These are phyloP conservation scores for Podosphaera fusca DNA, from an alignment of 2,329 filamentous ascomycete genomes.

Conservation along the genomic window DNA sequence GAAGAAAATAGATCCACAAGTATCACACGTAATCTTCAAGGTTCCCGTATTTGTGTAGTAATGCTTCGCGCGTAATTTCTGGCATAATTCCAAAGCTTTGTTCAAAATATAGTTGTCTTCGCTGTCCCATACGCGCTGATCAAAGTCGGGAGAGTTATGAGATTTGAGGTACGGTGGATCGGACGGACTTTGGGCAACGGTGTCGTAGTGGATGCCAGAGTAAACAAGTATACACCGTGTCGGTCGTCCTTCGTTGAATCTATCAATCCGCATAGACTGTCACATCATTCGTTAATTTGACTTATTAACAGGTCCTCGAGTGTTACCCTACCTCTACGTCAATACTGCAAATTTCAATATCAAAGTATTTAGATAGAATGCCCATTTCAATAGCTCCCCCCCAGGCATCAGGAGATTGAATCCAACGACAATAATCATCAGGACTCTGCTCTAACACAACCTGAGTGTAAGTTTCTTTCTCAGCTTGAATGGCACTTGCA, in stretches of 20 bases:
- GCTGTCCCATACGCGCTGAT: constrained; percentile 36
- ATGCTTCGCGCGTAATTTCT: constrained; percentile 43
- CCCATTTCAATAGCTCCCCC: constrained; percentile 78
- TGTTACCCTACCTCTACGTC: constrained; percentile 36
- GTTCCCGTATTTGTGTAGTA: constrained; percentile 79
- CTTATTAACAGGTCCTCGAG: neutral
- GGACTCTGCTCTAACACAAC: constrained; percentile 51
- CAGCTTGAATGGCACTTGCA: constrained; percentile 51
- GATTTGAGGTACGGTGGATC: constrained; percentile 30
- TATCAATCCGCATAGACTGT: constrained; percentile 39
- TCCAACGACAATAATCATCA: constrained; percentile 58
- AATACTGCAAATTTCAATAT: constrained; percentile 64
- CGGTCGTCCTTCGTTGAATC: constrained; percentile 50
- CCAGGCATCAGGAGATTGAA: constrained; percentile 63
- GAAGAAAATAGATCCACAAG: constrained; percentile 43
- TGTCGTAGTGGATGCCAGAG: constrained; percentile 84
- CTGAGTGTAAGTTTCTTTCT: constrained; percentile 49
- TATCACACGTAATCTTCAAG: constrained; percentile 57
- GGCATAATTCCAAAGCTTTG: constrained; percentile 40
- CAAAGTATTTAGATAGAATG: constrained; percentile 65
- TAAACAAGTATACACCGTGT: constrained; percentile 62
- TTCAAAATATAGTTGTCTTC: constrained; percentile 43
- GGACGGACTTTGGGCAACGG: constrained; percentile 51
- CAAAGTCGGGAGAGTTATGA: constrained; percentile 45
- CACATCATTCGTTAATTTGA: constrained; percentile 1